Evolutionary conservation across 164 flowering plant genomes (phyloP), one percentile per base, ranked within the genome.

Genomic region (Aristolochia contorta): DNA sequence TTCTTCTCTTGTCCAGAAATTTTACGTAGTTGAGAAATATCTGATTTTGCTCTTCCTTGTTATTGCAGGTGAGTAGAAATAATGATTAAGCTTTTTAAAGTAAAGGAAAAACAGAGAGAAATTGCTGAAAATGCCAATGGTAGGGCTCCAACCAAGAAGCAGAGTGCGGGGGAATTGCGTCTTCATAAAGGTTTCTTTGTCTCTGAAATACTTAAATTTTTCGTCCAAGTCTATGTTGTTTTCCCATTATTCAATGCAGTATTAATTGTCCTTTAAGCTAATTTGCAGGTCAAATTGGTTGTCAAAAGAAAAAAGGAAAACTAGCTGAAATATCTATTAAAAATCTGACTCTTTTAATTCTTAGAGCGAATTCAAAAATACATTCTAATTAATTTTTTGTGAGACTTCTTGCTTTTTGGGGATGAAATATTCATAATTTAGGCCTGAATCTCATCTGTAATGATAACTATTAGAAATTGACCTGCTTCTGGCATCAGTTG

Each of bases 41-140:
- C 53, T 49, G 15, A 49, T 49, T 5, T 49, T 13, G 1, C 22
- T 49, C 53, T 49, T 12, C 43, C 43, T n/a, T 27, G n/a, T 33
- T 20, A 62, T 41, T 22, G 8, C 18, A 27, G 30, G 5, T 2
- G 3, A 27, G 30, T 27, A 63, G 58, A 54, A 43, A 63, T 47
- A 54, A 79, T 79, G 80, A 77, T 79, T 59, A 78, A 56, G 58
- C 77, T 78, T 23, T 75, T 78, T 46, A 78, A 78, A 67, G 81
- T 75, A 33, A 82, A 80, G 81, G 81, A 80, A 66, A 79, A 79
- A 70, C 84, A 78, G 61, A 79, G 74, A 63, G 87, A 82, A 64
- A 60, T 60, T 61, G 78, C 83, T 41, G 83, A 82, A 69, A 78
- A 66, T 71, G 78, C 83, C 48, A 74, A 75, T 71, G 87, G 87